These are phyloP conservation scores for Claviceps citrina DNA, from an alignment of 2,329 filamentous ascomycete genomes.

Conservation along the genomic window DNA sequence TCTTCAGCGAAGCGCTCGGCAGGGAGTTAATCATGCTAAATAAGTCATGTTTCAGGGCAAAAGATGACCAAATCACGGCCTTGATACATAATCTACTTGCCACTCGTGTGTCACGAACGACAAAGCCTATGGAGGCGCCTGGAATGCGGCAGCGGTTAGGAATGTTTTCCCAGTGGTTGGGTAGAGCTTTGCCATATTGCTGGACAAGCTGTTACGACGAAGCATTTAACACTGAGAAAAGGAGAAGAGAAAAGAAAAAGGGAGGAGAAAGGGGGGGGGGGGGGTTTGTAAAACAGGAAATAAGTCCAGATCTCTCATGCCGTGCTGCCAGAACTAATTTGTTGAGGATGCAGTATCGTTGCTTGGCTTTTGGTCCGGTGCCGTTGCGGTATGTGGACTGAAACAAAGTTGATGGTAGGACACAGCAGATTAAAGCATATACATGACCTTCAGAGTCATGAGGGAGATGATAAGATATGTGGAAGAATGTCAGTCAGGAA, in stretches of 20 bases:
- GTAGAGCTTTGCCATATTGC: background rate
- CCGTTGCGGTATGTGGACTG: slow-evolving; percentile 1
- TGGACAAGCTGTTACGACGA: background rate
- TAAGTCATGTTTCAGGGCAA: background rate
- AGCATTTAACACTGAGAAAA: background rate
- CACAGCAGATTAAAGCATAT: background rate
- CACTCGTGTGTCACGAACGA: background rate
- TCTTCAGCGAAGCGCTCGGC: background rate
- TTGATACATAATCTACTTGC: background rate
- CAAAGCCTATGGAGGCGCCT: background rate
- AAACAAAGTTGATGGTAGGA: background rate
- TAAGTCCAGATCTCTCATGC: background rate
- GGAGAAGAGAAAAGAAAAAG: too few relatives aligned
- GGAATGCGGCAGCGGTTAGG: slow-evolving; percentile 1
- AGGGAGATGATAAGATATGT: background rate
- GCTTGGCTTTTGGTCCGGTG: background rate
- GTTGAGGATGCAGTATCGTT: background rate
- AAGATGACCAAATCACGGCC: background rate
- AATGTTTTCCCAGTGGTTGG: background rate
- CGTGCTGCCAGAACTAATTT: background rate
- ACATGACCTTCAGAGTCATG: background rate
- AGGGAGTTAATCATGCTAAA: background rate
- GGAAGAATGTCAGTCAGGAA: background rate
- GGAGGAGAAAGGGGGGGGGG: too few relatives aligned
- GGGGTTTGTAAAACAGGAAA: background rate